Percentiles rank a stretch among this genome's conserved stretches.
These are phyloP conservation scores for Tieghemostelium lacteum DNA, from an alignment of 78 protist species.

Conservation along the genomic window DNA sequence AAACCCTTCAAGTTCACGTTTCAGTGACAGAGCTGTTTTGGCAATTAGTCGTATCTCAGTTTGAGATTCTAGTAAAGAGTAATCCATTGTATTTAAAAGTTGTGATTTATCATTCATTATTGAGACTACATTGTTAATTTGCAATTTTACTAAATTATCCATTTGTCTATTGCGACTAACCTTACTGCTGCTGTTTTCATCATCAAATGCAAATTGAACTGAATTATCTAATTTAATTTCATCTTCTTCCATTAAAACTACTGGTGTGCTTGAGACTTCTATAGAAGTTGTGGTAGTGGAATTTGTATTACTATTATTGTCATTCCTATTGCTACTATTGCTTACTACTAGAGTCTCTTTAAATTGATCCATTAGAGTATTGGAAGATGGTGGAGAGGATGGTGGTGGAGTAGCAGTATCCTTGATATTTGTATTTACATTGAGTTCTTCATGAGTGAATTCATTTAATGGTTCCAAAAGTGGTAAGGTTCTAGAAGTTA, in stretches of 20 bases:
- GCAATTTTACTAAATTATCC: not conserved
- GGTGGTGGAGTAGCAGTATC: slow-evolving; percentile 7
- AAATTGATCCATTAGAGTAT: no score
- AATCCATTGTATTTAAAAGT: not conserved
- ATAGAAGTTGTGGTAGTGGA: not conserved
- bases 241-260: not conserved
- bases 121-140: not conserved
- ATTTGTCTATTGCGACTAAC: not conserved
- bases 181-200: no score
- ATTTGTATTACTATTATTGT: not conserved
- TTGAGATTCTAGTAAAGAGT: not conserved
- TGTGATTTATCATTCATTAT: not conserved
- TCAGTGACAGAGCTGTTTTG: not conserved
- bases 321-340: no score
- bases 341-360: no score
- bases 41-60: slow-evolving; percentile 13
- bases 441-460: slow-evolving; percentile 15
- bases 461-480: slow-evolving; percentile 8
- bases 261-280: not conserved
- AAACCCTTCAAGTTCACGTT: slow-evolving; percentile 7
- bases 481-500: slow-evolving; percentile 4
- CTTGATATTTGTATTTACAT: slow-evolving; percentile 4
- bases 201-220: no score
- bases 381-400: not conserved
- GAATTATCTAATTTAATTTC: not conserved